phyloP scores from a whole-genome alignment of 2,329 filamentous ascomycete species.

The Aureobasidium musti region DNA sequence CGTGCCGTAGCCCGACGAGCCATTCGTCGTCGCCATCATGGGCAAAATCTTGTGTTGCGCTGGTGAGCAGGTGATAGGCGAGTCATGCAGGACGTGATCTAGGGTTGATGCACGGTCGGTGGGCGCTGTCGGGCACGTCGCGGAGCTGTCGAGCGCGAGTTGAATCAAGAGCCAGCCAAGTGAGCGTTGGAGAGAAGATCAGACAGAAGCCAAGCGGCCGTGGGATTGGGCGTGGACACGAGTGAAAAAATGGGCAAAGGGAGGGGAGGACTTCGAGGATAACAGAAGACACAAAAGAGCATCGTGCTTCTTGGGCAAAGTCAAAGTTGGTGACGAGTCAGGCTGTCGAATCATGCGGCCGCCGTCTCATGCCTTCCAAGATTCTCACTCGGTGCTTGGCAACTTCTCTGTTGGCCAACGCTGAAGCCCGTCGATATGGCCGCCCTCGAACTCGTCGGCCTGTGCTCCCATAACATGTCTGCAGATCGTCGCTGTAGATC shows the following conservation, averaged over 20 bases:
- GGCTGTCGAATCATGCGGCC: constrained; percentile 6
- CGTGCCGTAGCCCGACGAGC: constrained; percentile 26
- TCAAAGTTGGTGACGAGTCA: constrained; percentile 2
- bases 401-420: not conserved
- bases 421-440: not conserved
- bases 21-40: constrained; percentile 25
- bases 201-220: not conserved
- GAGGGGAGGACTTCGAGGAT: not conserved
- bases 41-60: constrained; percentile 6
- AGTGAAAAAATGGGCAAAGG: not conserved
- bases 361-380: not conserved
- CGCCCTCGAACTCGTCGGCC: not conserved
- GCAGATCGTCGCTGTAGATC: not conserved
- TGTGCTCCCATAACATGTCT: not conserved
- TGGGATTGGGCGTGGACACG: not conserved
- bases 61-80: not conserved
- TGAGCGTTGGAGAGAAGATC: not conserved
- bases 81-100: constrained; percentile 19
- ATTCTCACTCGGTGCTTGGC: not conserved
- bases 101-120: not conserved
- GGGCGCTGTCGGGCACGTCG: not conserved
- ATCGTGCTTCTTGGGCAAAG: constrained; percentile 7
- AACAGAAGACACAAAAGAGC: constrained; percentile 12
- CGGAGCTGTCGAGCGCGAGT: not conserved
- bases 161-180: not conserved